Conservation (phyloP, 2,329 filamentous ascomycete species). For the Zymoseptoria pseudotritici region DNA sequence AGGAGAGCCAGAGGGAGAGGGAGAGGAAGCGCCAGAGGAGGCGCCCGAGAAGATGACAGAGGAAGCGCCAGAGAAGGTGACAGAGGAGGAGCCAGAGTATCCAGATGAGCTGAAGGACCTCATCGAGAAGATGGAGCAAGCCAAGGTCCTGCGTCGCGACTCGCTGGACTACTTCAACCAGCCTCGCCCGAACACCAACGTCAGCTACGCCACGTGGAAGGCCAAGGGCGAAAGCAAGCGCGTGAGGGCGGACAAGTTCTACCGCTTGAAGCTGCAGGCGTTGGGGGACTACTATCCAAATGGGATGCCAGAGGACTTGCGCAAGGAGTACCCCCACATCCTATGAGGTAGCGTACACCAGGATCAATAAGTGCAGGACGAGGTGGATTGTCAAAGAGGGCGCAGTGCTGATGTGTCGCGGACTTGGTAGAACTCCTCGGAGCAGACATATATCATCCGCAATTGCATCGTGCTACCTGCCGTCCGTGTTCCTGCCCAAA, state of each 20-base stretch:
- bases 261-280: conserved; percentile 11
- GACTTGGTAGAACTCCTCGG: no score
- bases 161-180: conserved; percentile 6
- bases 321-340: background rate
- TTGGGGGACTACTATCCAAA: conserved; percentile 3
- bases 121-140: background rate
- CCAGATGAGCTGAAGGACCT: background rate
- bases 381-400: background rate
- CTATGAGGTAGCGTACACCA: background rate
- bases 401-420: background rate
- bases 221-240: conserved; percentile 8
- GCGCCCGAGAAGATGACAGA: no score
- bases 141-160: conserved; percentile 6
- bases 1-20: background rate
- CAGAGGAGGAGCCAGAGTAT: background rate
- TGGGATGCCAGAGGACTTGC: conserved; percentile 3
- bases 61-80: background rate
- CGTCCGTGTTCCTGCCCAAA: no score
- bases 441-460: no score
- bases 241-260: conserved; percentile 12
- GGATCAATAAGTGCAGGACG: background rate
- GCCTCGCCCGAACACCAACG: conserved; percentile 5
- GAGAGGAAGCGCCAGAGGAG: background rate
- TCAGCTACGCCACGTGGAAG: conserved; percentile 6
- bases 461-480: no score